These are phyloP conservation scores for Phytophthora hibernalis DNA, from an alignment of 352 stramenopile species.

Conservation along the genomic window DNA sequence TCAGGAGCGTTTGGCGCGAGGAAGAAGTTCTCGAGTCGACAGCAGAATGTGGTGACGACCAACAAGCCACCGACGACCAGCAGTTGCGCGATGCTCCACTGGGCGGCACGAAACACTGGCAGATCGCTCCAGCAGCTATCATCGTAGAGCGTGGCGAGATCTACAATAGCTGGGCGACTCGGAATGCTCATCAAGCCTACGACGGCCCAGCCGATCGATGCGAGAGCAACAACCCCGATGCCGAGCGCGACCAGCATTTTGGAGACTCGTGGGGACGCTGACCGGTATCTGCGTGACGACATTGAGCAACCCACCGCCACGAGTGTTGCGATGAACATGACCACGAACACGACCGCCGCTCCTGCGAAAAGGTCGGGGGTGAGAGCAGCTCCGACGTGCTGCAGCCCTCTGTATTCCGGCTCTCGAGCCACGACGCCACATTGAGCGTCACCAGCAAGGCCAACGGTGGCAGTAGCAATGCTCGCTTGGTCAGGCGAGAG, in stretches of 20 bases:
- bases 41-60: constrained; percentile 57
- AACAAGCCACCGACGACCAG: constrained; percentile 44
- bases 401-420: neutral
- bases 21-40: constrained; percentile 63
- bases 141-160: neutral
- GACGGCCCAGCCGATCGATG: constrained; percentile 27
- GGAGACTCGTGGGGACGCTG: neutral
- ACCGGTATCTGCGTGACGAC: neutral
- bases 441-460: constrained; percentile 29
- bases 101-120: constrained; percentile 10
- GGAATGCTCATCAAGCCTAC: constrained; percentile 30
- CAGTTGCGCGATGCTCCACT: constrained; percentile 41
- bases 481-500: constrained; percentile 45
- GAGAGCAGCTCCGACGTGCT: constrained; percentile 19
- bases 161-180: neutral
- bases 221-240: constrained; percentile 26
- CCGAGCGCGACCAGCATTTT: constrained; percentile 26
- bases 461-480: constrained; percentile 41
- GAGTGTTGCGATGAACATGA: constrained; percentile 28
- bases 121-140: constrained; percentile 13
- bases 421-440: constrained; percentile 38
- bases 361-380: constrained; percentile 36
- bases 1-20: constrained; percentile 34
- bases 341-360: constrained; percentile 26
- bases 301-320: constrained; percentile 20